Evolutionary conservation across 2,329 filamentous ascomycete genomes (phyloP).

Genomic region (Fusarium sarcochroum): DNA sequence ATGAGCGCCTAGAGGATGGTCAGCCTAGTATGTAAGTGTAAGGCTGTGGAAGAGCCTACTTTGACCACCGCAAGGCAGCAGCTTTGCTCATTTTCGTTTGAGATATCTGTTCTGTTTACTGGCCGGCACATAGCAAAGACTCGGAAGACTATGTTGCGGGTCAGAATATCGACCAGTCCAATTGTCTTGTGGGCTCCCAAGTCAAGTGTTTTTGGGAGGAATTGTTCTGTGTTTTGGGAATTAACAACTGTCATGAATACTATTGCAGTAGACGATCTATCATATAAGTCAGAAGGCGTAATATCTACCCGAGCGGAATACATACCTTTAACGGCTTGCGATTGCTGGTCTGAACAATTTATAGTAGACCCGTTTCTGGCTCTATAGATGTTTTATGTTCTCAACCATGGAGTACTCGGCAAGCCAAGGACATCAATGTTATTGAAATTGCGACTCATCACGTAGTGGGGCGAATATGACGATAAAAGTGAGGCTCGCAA

Average conservation of each 20-base stretch:
- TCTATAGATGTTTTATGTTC: constrained; percentile 27
- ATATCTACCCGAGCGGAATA: background rate
- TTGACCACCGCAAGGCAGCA: constrained; percentile 18
- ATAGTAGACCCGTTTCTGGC: background rate
- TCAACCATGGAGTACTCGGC: background rate
- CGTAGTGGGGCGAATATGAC: constrained; percentile 11
- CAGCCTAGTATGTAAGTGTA: background rate
- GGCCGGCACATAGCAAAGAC: constrained; percentile 5
- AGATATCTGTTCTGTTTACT: constrained; percentile 1
- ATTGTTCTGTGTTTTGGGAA: constrained; percentile 12
- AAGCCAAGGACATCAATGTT: constrained; percentile 3
- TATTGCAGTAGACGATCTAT: background rate
- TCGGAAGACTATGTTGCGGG: constrained; percentile 3
- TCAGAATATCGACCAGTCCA: constrained; percentile 4
- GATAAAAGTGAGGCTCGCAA: background rate
- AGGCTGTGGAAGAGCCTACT: constrained; percentile 9
- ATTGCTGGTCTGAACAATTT: background rate
- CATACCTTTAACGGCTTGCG: background rate
- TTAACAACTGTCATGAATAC: background rate
- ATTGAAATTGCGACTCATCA: constrained; percentile 8
- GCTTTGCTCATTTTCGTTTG: constrained; percentile 1
- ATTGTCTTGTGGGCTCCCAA: background rate
- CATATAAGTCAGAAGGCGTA: background rate
- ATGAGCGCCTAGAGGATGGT: constrained; percentile 7
- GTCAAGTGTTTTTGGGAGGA: background rate